phyloP scores from a whole-genome alignment of 305 asterid species.

The Rubia tinctorum region DNA sequence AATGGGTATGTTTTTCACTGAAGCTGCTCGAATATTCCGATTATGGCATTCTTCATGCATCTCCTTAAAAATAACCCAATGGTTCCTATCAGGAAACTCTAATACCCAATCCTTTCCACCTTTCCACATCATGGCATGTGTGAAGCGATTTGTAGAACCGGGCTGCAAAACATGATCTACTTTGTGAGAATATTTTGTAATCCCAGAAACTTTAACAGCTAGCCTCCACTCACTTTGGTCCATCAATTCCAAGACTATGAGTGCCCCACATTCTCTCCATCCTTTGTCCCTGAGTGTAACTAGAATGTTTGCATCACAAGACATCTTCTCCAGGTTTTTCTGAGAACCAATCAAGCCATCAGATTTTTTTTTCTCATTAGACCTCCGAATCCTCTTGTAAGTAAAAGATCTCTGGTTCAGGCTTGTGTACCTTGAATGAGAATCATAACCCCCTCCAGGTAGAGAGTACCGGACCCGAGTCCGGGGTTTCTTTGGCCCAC shows the following conservation, averaged over 20 bases:
- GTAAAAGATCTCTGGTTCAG: slow-evolving; percentile 58
- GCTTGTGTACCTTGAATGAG: slow-evolving; percentile 44
- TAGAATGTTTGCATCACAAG: slow-evolving; percentile 72
- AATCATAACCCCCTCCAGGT: slow-evolving; percentile 64
- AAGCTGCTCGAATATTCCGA: slow-evolving; percentile 95
- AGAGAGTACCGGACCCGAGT: slow-evolving; percentile 86
- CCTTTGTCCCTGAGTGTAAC: slow-evolving; percentile 80
- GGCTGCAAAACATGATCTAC: slow-evolving; percentile 83
- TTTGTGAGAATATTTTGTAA: slow-evolving; percentile 66
- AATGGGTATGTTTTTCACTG: slow-evolving; percentile 89
- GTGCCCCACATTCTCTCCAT: slow-evolving; percentile 93
- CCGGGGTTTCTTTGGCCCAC: slow-evolving; percentile 91
- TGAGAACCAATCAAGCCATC: slow-evolving; percentile 53
- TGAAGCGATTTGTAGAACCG: slow-evolving; percentile 88
- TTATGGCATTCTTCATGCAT: slow-evolving; percentile 92
- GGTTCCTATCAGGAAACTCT: slow-evolving; percentile 93
- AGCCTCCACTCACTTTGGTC: slow-evolving; percentile 91
- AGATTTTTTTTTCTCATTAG: slow-evolving; percentile 71
- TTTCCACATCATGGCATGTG: slow-evolving; percentile 99
- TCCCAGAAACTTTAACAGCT: slow-evolving; percentile 71
- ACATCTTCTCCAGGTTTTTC: slow-evolving; percentile 57
- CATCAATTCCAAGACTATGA: slow-evolving; percentile 60
- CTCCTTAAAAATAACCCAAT: slow-evolving; percentile 96
- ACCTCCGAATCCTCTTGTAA: slow-evolving; percentile 82
- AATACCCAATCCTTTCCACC: slow-evolving; percentile 98